A percentile compares a stretch with the other conserved stretches of the same genome.
phyloP scores from a whole-genome alignment of 176 grass and related monocot species.

The Juncus effusus region DNA sequence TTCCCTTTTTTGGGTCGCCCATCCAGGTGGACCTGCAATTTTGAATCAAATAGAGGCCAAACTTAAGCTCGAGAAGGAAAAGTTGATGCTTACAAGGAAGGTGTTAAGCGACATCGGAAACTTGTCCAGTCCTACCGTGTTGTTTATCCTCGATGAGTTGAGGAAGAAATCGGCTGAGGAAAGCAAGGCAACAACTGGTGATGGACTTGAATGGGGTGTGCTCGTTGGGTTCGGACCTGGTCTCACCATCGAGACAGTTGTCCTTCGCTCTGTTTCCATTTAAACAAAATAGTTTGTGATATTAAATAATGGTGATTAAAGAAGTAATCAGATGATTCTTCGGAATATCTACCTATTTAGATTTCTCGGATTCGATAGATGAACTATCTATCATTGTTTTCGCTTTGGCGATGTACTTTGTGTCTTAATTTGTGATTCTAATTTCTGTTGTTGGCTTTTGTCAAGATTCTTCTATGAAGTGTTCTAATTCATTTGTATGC shows the following conservation, averaged over 20 bases:
- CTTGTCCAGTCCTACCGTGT: too few relatives aligned
- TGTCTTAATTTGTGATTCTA: too few relatives aligned
- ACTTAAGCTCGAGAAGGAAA: too few relatives aligned
- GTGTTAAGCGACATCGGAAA: too few relatives aligned
- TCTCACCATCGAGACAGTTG: slow-evolving; percentile 40
- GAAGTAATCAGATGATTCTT: not conserved
- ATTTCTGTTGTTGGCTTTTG: not conserved
- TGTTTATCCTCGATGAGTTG: slow-evolving; percentile 34
- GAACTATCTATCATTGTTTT: not conserved
- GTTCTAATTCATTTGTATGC: not conserved
- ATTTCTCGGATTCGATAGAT: not conserved
- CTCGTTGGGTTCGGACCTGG: slow-evolving; percentile 43
- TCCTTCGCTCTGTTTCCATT: slow-evolving; percentile 10
- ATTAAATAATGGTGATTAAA: not conserved
- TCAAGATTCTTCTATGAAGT: not conserved
- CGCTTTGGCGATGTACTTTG: not conserved
- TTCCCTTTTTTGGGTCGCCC: slow-evolving; percentile 56
- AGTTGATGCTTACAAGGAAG: too few relatives aligned
- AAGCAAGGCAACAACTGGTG: slow-evolving; percentile 7
- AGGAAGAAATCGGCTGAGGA: slow-evolving; percentile 17
- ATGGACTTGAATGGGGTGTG: too few relatives aligned
- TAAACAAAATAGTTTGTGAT: not conserved
- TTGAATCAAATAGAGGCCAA: too few relatives aligned
- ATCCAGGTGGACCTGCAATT: not conserved
- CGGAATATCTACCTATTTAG: not conserved